A percentile compares a stretch with the other conserved stretches of the same genome.
phyloP scores from a whole-genome alignment of 306 rosid species.

The Macrotyloma uniflorum region DNA sequence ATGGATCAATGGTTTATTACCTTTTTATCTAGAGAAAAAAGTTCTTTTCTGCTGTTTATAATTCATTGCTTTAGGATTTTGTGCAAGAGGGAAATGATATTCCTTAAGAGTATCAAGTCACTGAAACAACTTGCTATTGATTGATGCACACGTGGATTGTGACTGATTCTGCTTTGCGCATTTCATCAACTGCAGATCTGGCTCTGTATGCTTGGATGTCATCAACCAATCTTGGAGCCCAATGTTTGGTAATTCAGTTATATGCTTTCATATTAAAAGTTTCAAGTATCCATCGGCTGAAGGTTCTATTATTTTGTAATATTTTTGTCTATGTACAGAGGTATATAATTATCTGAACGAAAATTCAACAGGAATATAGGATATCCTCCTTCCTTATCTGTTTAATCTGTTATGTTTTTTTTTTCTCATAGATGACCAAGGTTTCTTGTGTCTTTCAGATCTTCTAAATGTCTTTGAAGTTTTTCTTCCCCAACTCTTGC shows the following conservation, averaged over 20 bases:
- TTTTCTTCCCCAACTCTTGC: conserved; percentile 96
- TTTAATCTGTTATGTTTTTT: conserved; percentile 3
- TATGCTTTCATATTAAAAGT: conserved; percentile 32
- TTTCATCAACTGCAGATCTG: conserved; percentile 78
- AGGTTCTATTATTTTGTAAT: conserved; percentile 17
- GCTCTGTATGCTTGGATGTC: conserved; percentile 98
- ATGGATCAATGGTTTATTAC: not conserved
- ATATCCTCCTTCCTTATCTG: not conserved
- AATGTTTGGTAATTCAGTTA: conserved; percentile 78
- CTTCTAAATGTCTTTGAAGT: conserved; percentile 94
- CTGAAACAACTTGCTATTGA: conserved; percentile 19
- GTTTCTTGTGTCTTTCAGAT: conserved; percentile 59
- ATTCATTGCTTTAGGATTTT: conserved; percentile 18
- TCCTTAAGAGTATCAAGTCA: conserved; percentile 13
- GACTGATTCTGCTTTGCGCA: conserved; percentile 42
- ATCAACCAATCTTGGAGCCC: conserved; percentile 99
- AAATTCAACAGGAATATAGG: not conserved
- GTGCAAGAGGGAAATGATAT: conserved; percentile 15
- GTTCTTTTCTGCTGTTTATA: not conserved
- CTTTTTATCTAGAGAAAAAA: not conserved
- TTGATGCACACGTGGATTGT: conserved; percentile 22
- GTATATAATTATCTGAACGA: conserved; percentile 1
- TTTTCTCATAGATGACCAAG: conserved; percentile 29
- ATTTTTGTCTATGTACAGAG: not conserved
- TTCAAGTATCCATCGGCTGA: conserved; percentile 17